Percentiles rank a stretch among this genome's conserved stretches.
phyloP scores from a whole-genome alignment of 1,284 basidiomycete genomes.

The Stygiomarasmius scandens region DNA sequence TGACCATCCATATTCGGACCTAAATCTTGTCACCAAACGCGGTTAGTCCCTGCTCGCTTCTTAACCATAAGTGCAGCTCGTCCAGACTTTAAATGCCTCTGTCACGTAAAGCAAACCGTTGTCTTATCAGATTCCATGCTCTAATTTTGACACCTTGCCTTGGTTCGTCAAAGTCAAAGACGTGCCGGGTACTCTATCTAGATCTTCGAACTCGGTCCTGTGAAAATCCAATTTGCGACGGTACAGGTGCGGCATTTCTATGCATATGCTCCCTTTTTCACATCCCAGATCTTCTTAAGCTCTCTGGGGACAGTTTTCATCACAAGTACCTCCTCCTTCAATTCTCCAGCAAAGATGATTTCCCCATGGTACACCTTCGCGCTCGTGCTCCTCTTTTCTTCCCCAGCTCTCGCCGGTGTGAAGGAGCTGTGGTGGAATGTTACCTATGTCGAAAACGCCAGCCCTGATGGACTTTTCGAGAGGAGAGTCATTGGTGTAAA shows the following conservation, averaged over 20 bases:
- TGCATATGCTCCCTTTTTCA: background rate
- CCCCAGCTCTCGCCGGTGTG: constrained; percentile 53
- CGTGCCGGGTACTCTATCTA: background rate
- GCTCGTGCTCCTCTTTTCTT: background rate
- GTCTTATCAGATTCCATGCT: background rate
- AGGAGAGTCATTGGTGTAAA: constrained; percentile 87
- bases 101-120: background rate
- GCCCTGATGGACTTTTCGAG: constrained; percentile 72
- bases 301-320: background rate
- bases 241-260: background rate
- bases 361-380: background rate
- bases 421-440: constrained; percentile 82
- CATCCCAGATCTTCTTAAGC: background rate
- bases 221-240: background rate
- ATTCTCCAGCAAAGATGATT: background rate
- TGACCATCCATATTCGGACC: no score
- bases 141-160: background rate
- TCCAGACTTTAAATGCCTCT: no score
- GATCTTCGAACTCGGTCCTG: background rate
- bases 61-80: no score
- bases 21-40: no score
- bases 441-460: constrained; percentile 68
- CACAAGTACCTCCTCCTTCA: background rate
- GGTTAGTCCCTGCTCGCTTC: no score
- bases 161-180: background rate